Evolutionary conservation across 805 yeast genomes (phyloP).

Genomic region (Limtongia smithiae): DNA sequence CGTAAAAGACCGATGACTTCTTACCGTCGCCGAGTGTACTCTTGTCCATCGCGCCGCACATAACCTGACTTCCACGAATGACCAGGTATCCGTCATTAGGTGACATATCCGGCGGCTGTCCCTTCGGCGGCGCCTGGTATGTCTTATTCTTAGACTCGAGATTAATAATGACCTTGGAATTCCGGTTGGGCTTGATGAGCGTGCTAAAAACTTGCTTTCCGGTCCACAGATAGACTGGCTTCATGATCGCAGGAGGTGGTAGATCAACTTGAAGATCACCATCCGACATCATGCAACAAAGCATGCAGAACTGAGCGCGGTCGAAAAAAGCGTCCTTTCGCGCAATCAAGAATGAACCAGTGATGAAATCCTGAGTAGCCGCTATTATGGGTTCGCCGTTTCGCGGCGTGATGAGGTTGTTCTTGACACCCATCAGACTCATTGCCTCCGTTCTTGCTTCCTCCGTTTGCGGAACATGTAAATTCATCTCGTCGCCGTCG

Average conservation of each 20-base stretch:
- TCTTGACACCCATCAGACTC: constrained; percentile 95
- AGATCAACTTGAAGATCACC: constrained; percentile 82
- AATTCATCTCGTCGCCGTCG: constrained; percentile 98
- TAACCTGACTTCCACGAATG: constrained; percentile 81
- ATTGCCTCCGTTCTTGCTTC: constrained; percentile 99
- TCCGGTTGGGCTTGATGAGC: constrained; percentile 74
- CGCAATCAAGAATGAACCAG: constrained; percentile 89
- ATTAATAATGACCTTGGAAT: constrained; percentile 78
- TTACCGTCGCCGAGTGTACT: constrained; percentile 96
- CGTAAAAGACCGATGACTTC: constrained; percentile 92
- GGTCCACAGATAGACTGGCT: constrained; percentile 90
- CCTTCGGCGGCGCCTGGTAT: constrained; percentile 66
- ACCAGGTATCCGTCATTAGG: constrained; percentile 94
- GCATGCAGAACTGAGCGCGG: constrained; percentile 75
- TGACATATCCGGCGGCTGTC: constrained; percentile 87
- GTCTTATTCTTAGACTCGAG: constrained; percentile 94
- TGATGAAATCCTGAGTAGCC: constrained; percentile 98
- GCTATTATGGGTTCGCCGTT: constrained; percentile 99
- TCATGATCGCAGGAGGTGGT: constrained; percentile 91
- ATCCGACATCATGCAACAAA: constrained; percentile 94
- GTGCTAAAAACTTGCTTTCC: constrained; percentile 94
- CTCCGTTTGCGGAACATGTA: constrained; percentile 98
- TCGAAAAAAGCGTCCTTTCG: constrained; percentile 92
- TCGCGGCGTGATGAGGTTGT: constrained; percentile 89
- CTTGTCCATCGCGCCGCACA: constrained; percentile 96